Evolutionary conservation across 495 filamentous ascomycete species (phyloP).

Genomic region (Aspergillus taichungensis): DNA sequence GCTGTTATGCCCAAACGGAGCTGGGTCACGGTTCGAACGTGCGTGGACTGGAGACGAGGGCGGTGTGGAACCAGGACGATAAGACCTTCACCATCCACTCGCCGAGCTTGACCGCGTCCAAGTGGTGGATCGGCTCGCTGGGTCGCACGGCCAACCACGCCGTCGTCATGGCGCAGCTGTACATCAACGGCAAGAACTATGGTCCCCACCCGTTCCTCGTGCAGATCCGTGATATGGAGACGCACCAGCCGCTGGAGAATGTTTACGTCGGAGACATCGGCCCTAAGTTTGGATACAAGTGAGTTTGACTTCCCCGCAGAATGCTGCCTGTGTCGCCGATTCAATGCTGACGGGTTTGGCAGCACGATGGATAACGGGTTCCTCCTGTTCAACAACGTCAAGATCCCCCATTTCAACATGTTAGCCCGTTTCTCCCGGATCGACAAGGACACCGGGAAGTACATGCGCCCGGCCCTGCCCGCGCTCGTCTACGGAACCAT

Average conservation of each 20-base stretch:
- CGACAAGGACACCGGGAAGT: slow-evolving; percentile 52
- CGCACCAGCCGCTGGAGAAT: slow-evolving; percentile 61
- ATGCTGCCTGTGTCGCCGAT: not conserved
- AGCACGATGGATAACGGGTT: slow-evolving; percentile 72
- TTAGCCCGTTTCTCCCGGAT: slow-evolving; percentile 55
- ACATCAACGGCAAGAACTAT: slow-evolving; percentile 51
- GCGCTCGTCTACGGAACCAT: slow-evolving; percentile 63
- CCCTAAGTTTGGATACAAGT: slow-evolving; percentile 62
- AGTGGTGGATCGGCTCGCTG: slow-evolving; percentile 74
- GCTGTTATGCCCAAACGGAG: slow-evolving; percentile 73
- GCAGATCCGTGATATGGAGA: slow-evolving; percentile 60
- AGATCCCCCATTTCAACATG: slow-evolving; percentile 63
- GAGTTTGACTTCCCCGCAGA: slow-evolving; percentile 1
- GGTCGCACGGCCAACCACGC: slow-evolving; percentile 67
- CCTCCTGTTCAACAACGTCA: slow-evolving; percentile 61
- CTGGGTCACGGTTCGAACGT: slow-evolving; percentile 69
- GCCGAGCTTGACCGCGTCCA: slow-evolving; percentile 57
- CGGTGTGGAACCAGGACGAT: slow-evolving; percentile 57
- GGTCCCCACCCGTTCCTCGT: slow-evolving; percentile 72
- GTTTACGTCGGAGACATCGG: slow-evolving; percentile 67
- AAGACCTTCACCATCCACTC: slow-evolving; percentile 64
- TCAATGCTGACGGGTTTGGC: slow-evolving; percentile 7
- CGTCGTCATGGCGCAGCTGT: slow-evolving; percentile 64
- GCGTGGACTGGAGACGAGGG: slow-evolving; percentile 63
- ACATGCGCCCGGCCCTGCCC: slow-evolving; percentile 53